Percentiles rank a stretch among this genome's conserved stretches.
phyloP scores from a whole-genome alignment of 2,329 filamentous ascomycete species.

The Aureobasidium subglaciale region DNA sequence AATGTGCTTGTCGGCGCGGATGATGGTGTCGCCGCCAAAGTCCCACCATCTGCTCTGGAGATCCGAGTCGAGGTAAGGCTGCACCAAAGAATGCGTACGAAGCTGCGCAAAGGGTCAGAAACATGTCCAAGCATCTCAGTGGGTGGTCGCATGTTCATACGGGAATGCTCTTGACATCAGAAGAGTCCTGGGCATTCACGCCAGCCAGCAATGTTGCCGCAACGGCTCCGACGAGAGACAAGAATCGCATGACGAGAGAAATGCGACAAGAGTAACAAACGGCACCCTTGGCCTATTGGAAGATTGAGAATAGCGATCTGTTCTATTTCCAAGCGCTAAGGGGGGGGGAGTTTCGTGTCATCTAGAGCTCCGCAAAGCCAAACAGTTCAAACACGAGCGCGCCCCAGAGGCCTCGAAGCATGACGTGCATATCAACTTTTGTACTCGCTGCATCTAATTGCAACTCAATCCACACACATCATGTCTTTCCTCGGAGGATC shows the following conservation, averaged over 20 bases:
- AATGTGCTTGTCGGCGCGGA: slow-evolving; percentile 73
- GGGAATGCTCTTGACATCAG: slow-evolving; percentile 29
- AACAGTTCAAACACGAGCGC: slow-evolving; percentile 3
- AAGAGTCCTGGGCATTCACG: slow-evolving; percentile 20
- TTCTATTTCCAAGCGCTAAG: neutral
- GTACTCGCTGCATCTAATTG: neutral
- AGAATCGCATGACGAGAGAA: slow-evolving; percentile 5
- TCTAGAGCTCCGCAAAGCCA: slow-evolving; percentile 7
- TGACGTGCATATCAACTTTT: slow-evolving; percentile 12
- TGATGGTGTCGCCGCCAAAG: slow-evolving; percentile 91
- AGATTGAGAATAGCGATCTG: neutral
- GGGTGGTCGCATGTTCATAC: slow-evolving; percentile 11
- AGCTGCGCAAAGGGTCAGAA: slow-evolving; percentile 18
- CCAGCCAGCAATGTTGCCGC: slow-evolving; percentile 26
- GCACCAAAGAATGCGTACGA: slow-evolving; percentile 29
- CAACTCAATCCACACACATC: neutral
- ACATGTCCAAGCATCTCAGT: neutral
- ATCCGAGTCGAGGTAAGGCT: slow-evolving; percentile 97
- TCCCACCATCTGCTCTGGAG: slow-evolving; percentile 99
- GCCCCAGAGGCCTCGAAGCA: neutral
- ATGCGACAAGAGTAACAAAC: neutral
- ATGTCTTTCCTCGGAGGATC: slow-evolving; percentile 16
- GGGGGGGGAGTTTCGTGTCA: slow-evolving; percentile 7
- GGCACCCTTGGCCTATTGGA: neutral
- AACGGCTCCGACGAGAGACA: slow-evolving; percentile 18